A percentile compares a stretch with the other conserved stretches of the same genome.
Conservation (phyloP, 2,329 filamentous ascomycete genomes). For the Sporothrix phasma region DNA sequence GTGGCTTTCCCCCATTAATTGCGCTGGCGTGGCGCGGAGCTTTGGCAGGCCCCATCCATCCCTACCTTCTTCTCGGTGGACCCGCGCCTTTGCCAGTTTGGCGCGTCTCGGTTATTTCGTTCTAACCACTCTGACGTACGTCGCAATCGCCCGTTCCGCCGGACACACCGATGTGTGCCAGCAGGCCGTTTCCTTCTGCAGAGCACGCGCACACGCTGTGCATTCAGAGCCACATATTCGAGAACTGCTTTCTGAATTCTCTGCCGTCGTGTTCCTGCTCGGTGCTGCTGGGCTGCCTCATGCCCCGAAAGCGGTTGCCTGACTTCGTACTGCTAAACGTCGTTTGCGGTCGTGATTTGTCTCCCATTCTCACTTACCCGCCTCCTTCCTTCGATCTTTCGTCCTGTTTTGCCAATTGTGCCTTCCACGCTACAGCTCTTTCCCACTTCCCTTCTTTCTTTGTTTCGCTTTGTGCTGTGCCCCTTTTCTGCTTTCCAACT, state of each 20-base stretch:
- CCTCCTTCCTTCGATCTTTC: neutral
- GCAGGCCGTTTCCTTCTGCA: neutral
- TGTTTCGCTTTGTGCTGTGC: neutral
- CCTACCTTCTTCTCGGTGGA: neutral
- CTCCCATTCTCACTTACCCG: slow-evolving; percentile 5
- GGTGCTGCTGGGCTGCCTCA: neutral
- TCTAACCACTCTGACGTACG: slow-evolving; percentile 13
- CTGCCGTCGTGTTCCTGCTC: neutral
- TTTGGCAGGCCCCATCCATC: neutral
- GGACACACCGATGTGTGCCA: neutral
- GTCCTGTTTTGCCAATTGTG: neutral
- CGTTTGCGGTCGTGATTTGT: neutral
- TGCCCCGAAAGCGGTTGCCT: neutral
- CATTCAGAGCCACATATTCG: neutral
- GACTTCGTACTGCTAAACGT: no score
- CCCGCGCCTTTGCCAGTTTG: neutral
- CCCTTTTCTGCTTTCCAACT: neutral
- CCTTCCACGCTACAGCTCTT: neutral
- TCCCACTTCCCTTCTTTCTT: neutral
- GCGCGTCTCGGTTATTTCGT: slow-evolving; percentile 6
- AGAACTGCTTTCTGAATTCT: neutral
- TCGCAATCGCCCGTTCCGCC: neutral
- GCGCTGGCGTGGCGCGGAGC: neutral
- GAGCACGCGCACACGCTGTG: neutral
- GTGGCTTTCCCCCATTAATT: neutral